These are phyloP conservation scores for Verticillium zaregamsianum DNA, from an alignment of 2,329 filamentous ascomycete genomes.

Conservation along the genomic window DNA sequence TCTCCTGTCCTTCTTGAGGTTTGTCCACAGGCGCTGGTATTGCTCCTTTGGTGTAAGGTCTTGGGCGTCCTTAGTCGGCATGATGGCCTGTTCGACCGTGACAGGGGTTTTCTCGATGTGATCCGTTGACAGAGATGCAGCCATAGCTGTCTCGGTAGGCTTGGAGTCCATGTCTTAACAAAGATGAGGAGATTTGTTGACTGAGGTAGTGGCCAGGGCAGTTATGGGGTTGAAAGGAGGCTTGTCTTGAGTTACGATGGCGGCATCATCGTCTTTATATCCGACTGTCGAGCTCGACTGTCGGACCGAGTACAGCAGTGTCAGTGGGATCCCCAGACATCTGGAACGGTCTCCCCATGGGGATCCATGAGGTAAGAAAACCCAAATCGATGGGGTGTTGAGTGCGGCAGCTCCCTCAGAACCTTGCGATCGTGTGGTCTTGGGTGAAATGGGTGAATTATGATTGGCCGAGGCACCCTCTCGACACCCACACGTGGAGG, in stretches of 20 bases:
- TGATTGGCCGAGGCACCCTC: neutral
- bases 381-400: neutral
- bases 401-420: neutral
- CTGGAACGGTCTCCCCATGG: neutral
- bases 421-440: neutral
- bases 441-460: constrained; percentile 6
- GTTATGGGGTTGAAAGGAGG: neutral
- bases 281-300: neutral
- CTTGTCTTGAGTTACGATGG: neutral
- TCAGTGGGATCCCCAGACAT: neutral
- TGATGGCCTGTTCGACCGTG: neutral
- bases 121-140: neutral
- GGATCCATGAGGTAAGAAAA: neutral
- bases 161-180: constrained; percentile 1
- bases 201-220: neutral
- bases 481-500: too few species aligned
- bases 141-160: neutral
- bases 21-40: constrained; percentile 21
- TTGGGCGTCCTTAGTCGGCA: constrained; percentile 1
- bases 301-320: neutral
- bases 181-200: neutral
- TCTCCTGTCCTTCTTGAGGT: constrained; percentile 20
- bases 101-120: constrained; percentile 4
- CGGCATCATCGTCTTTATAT: constrained; percentile 1
- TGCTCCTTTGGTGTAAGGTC: constrained; percentile 20